Conservation (phyloP, 768 basidiomycete species). For the Russula sp. region DNA sequence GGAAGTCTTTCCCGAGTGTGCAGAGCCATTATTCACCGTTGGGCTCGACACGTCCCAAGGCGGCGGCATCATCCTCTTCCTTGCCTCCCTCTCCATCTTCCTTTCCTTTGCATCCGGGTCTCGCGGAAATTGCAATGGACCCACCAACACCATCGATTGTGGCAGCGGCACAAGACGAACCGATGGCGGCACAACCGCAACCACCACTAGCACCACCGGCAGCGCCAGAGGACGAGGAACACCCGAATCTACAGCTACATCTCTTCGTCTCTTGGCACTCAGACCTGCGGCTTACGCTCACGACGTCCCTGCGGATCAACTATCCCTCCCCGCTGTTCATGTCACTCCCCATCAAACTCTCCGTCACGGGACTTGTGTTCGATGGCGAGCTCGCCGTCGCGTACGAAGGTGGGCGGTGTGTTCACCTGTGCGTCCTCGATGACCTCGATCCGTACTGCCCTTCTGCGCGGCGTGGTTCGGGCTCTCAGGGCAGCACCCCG, state of each 20-base stretch:
- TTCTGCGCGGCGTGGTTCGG: constrained; percentile 33
- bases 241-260: constrained; percentile 83
- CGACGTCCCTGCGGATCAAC: constrained; percentile 92
- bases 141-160: background rate
- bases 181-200: background rate
- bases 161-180: background rate
- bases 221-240: constrained; percentile 24
- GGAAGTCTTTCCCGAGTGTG: constrained; percentile 24
- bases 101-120: background rate
- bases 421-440: constrained; percentile 87
- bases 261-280: constrained; percentile 81
- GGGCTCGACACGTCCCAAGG: background rate
- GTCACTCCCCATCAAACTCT: constrained; percentile 91
- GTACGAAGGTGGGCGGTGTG: constrained; percentile 76
- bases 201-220: background rate
- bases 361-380: constrained; percentile 84
- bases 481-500: constrained; percentile 42
- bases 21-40: background rate
- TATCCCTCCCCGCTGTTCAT: constrained; percentile 96
- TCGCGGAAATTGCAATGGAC: constrained; percentile 9
- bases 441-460: constrained; percentile 83
- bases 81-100: background rate
- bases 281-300: constrained; percentile 79
- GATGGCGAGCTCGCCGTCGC: constrained; percentile 84
- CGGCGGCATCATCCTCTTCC: background rate